A percentile compares a stretch with the other conserved stretches of the same genome.
These are phyloP conservation scores for Trichosanthes cucumerina DNA, from an alignment of 306 rosid species.

Conservation along the genomic window DNA sequence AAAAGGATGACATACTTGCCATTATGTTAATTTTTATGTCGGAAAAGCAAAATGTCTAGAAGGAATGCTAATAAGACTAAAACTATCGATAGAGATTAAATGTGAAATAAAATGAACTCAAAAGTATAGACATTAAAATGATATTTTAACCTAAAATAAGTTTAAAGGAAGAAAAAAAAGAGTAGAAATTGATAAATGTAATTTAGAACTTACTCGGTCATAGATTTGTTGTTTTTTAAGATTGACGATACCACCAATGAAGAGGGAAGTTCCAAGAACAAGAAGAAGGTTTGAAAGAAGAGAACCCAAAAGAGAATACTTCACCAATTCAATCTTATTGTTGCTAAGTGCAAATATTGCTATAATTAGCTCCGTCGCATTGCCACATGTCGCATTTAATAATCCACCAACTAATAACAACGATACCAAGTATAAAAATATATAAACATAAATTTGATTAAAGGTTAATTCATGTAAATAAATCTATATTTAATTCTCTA, in stretches of 20 bases:
- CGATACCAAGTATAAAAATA: background rate
- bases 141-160: too few relatives aligned
- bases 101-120: too few relatives aligned
- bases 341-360: conserved; percentile 62
- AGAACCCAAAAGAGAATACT: conserved; percentile 85
- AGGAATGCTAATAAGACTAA: too few relatives aligned
- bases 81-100: too few relatives aligned
- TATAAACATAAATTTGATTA: background rate
- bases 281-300: conserved; percentile 85
- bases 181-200: background rate
- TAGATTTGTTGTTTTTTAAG: conserved; percentile 43
- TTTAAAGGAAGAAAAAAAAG: background rate
- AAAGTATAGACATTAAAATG: too few relatives aligned
- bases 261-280: conserved; percentile 82
- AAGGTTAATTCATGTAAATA: too few relatives aligned
- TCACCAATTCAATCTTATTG: conserved; percentile 54
- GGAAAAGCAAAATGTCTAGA: too few relatives aligned
- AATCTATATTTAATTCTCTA: too few relatives aligned
- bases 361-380: conserved; percentile 74
- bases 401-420: conserved; percentile 68
- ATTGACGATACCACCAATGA: conserved; percentile 73
- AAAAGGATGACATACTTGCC: too few relatives aligned
- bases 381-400: conserved; percentile 89
- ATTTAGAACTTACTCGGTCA: conserved; percentile 46
- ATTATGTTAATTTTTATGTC: too few relatives aligned